Evolutionary conservation across 331 rosid genomes (phyloP).

Genomic region (Cydonia oblonga): DNA sequence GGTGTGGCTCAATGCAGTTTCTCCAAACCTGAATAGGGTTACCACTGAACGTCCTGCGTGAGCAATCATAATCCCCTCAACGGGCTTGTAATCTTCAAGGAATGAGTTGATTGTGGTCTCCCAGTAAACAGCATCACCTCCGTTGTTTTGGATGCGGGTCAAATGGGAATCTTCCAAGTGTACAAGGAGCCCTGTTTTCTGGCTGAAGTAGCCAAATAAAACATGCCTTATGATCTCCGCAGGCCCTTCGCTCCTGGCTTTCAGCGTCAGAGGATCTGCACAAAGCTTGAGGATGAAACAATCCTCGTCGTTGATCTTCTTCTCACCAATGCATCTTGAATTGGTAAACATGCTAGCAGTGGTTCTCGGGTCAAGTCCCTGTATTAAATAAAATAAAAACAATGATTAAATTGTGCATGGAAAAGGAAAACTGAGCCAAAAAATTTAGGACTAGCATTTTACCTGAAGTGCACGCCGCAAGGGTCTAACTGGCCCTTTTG

Average conservation of each 20-base stretch:
- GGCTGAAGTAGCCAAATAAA: conserved; percentile 95
- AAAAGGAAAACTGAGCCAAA: not conserved
- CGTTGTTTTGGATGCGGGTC: conserved; percentile 95
- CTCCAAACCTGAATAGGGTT: conserved; percentile 96
- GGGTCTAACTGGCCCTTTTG: conserved; percentile 96
- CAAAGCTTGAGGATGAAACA: conserved; percentile 93
- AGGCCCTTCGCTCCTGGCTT: conserved; percentile 96
- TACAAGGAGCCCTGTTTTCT: conserved; percentile 84
- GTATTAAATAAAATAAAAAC: conserved; percentile 9
- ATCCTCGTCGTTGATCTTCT: conserved; percentile 79
- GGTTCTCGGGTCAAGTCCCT: conserved; percentile 98
- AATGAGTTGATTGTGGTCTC: conserved; percentile 95
- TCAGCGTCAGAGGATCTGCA: conserved; percentile 75
- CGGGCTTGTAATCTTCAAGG: conserved; percentile 77
- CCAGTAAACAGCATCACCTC: conserved; percentile 98
- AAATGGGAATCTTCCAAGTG: conserved; percentile 98
- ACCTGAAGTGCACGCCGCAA: conserved; percentile 93
- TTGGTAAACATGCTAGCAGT: conserved; percentile 91
- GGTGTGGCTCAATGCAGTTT: conserved; percentile 95
- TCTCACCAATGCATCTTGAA: conserved; percentile 94
- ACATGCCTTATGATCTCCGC: conserved; percentile 97
- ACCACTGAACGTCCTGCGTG: conserved; percentile 92
- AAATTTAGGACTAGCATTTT: not conserved
- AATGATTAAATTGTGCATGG: not conserved
- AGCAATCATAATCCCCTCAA: conserved; percentile 91